Evolutionary conservation across 306 rosid species (phyloP).

Genomic region (Acacia acuminata): DNA sequence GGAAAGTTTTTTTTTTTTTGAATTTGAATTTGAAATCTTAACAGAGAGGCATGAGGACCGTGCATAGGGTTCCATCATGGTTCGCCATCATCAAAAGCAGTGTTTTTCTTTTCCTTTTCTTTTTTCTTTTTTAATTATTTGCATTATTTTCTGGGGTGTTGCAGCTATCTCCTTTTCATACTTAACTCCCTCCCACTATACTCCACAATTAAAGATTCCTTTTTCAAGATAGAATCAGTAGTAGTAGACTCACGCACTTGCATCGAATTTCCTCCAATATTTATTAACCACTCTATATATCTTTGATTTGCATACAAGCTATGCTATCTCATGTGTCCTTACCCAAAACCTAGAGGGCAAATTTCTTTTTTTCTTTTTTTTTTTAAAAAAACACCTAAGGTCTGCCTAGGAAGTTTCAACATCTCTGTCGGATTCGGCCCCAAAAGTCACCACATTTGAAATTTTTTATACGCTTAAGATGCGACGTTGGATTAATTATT

Average conservation of each 20-base stretch:
- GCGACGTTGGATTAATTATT: background rate
- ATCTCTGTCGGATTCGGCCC: background rate
- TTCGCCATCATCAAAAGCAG: conserved; percentile 25
- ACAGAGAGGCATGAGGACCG: conserved; percentile 5
- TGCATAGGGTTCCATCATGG: conserved; percentile 21
- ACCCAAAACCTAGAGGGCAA: background rate
- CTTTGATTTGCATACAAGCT: background rate
- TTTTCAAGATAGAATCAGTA: background rate
- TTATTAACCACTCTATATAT: background rate
- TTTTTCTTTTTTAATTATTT: background rate
- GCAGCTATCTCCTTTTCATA: background rate
- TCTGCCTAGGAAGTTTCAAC: background rate
- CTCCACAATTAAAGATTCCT: conserved; percentile 14
- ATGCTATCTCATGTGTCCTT: background rate
- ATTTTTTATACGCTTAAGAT: background rate
- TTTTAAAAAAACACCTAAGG: background rate
- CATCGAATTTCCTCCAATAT: background rate
- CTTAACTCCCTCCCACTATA: conserved; percentile 6
- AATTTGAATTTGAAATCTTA: conserved; percentile 12
- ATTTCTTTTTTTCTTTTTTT: too few relatives aligned
- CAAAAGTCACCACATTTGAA: background rate
- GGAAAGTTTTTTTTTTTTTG: background rate
- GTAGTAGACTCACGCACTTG: background rate
- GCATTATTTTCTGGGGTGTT: background rate
- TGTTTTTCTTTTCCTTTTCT: background rate